Conservation (phyloP, 2,329 filamentous ascomycete species). For the Emmonsia crescens region DNA sequence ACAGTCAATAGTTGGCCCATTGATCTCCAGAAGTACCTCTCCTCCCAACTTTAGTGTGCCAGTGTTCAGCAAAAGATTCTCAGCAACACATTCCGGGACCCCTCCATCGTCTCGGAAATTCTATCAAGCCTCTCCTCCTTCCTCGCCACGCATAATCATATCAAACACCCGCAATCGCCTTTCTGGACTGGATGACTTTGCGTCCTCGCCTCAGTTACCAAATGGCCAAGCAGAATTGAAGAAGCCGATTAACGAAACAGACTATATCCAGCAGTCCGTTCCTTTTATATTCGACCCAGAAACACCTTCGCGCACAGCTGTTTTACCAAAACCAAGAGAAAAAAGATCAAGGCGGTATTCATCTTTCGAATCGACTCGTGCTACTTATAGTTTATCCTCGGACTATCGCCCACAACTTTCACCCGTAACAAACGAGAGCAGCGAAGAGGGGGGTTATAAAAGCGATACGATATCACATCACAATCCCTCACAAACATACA, state of each 20-base stretch:
- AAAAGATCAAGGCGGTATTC: conserved; percentile 7
- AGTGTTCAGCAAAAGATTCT: conserved; percentile 30
- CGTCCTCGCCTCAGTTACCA: not conserved
- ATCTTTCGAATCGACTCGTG: conserved; percentile 4
- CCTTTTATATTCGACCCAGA: conserved; percentile 2
- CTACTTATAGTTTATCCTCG: not conserved
- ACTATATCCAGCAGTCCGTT: not conserved
- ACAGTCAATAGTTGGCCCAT: conserved; percentile 19
- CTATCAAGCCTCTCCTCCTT: not conserved
- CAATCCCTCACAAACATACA: not conserved
- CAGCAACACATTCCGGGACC: not conserved
- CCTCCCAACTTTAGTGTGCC: conserved; percentile 35
- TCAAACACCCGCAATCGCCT: not conserved
- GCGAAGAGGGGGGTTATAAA: not conserved
- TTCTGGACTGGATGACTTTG: not conserved
- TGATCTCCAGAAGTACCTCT: conserved; percentile 20
- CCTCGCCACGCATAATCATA: not conserved
- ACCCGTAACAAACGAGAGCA: conserved; percentile 1
- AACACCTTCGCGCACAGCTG: not conserved
- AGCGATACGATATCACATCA: not conserved
- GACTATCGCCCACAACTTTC: conserved; percentile 5
- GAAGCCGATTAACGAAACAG: not conserved
- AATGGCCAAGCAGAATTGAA: not conserved
- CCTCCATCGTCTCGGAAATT: not conserved
- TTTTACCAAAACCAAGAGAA: not conserved